Percentiles rank a stretch among this genome's conserved stretches.
Conservation (phyloP, 1,284 basidiomycete species). For the Sporisorium sorghi region DNA sequence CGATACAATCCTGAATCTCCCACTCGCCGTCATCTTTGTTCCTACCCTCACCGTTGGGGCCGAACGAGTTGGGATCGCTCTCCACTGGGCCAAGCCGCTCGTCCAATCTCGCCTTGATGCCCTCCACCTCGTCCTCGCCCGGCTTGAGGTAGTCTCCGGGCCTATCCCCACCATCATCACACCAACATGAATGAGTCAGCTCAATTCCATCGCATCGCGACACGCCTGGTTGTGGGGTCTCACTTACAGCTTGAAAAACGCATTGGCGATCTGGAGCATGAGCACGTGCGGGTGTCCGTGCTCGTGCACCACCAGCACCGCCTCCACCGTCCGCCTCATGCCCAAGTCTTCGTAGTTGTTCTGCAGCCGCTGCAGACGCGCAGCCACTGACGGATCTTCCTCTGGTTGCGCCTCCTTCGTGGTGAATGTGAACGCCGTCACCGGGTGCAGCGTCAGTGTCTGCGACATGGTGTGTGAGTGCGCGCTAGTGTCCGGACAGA, state of each 20-base stretch:
- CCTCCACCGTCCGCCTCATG: slow-evolving; percentile 92
- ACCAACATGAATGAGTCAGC: too few relatives aligned
- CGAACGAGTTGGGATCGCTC: slow-evolving; percentile 55
- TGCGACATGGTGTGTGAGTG: slow-evolving; percentile 40
- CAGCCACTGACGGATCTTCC: slow-evolving; percentile 91
- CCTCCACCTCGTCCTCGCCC: slow-evolving; percentile 89
- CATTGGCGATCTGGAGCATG: slow-evolving; percentile 97
- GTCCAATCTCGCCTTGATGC: slow-evolving; percentile 86
- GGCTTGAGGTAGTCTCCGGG: slow-evolving; percentile 98
- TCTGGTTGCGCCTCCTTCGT: slow-evolving; percentile 95
- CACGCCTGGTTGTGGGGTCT: too few relatives aligned
- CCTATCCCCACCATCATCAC: slow-evolving; percentile 71
- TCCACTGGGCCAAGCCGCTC: slow-evolving; percentile 73
- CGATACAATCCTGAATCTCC: slow-evolving; percentile 93
- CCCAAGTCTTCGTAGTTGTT: slow-evolving; percentile 96
- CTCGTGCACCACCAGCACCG: slow-evolving; percentile 90
- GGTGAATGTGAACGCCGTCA: slow-evolving; percentile 91
- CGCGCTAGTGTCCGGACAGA: too few relatives aligned
- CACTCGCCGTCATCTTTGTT: slow-evolving; percentile 82
- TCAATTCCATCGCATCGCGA: too few relatives aligned
- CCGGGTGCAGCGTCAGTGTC: slow-evolving; percentile 74
- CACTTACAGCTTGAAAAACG: slow-evolving; percentile 94
- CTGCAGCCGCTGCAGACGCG: slow-evolving; percentile 72
- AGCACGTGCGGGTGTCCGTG: slow-evolving; percentile 79
- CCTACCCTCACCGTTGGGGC: slow-evolving; percentile 72